Evolutionary conservation across 2,329 filamentous ascomycete genomes (phyloP), one percentile per base, ranked within the genome.

Genomic region (Coleophoma crateriformis): DNA sequence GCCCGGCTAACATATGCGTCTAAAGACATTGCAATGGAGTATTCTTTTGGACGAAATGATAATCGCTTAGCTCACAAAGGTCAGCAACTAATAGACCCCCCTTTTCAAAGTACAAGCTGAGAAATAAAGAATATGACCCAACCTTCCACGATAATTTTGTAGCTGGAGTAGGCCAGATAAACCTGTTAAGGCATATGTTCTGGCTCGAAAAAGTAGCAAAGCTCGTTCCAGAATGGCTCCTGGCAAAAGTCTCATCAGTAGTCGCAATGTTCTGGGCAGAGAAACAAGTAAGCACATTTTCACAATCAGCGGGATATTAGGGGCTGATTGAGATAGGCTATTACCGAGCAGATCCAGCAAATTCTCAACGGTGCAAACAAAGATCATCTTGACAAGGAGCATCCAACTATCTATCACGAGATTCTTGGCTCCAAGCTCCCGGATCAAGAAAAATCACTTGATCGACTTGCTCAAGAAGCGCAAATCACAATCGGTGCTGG

Each of bases 401-500:
- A 49, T 60, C 22, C 49, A 55, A 53, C 49, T 37, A 57, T 60
- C 37, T 59, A 58, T 45, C 51, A 58, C 40, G 40, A 50, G 20
- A 40, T 59, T 2, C 46, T 58, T 4, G 44, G 55, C n/a, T 52
- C 46, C 19, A 43, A 57, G n/a, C 63, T 72, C 0, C 64, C 69
- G 1, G 45, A 52, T 3, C 32, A 50, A 3, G 69, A 71, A 34
- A 70, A 69, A 52, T 55, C 56, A 0, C 32, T 58, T 1, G 22
- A 46, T 3, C 61, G 70, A 1, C 54, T 72, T 3, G 52, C 54
- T 4, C 56, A 64, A 1, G 69, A 72, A 17, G 62, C 58, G 14
- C 53, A 59, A 1, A 42, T 70, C 1, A 59, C 67, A 11, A 59
- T 59, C 7, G 52, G 49, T 1, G 70, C 68, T 4, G 70, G 66